Evolutionary conservation across 73 alveolate species (phyloP).

Genomic region (Halteria grandinella): DNA sequence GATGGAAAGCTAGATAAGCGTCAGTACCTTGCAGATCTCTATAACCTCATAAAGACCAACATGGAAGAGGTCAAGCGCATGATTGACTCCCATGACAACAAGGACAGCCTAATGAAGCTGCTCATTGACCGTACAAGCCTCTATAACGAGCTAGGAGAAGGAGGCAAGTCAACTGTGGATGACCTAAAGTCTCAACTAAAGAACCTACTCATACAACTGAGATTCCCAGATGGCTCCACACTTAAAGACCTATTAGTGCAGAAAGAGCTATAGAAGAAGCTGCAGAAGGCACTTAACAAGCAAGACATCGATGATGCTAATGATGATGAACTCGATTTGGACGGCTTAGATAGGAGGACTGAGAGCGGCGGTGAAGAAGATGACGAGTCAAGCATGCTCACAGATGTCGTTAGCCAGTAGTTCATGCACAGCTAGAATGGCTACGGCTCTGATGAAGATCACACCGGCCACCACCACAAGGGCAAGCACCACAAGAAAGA

Average conservation of each 20-base stretch:
- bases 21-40: conserved; percentile 56
- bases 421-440: no score
- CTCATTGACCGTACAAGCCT: conserved; percentile 25
- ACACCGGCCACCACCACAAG: background rate
- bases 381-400: no score
- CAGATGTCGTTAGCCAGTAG: conserved; percentile 17
- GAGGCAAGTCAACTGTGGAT: conserved; percentile 23
- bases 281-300: conserved; percentile 14
- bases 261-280: conserved; percentile 8
- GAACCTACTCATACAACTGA: conserved; percentile 32
- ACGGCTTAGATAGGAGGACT: background rate
- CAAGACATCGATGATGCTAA: conserved; percentile 36
- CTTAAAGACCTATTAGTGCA: conserved; percentile 27
- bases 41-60: conserved; percentile 48
- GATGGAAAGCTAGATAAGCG: conserved; percentile 58
- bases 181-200: conserved; percentile 11
- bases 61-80: conserved; percentile 44
- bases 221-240: conserved; percentile 57
- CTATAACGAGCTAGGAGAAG: conserved; percentile 21
- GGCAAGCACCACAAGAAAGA: conserved; percentile 23
- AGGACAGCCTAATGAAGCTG: conserved; percentile 25
- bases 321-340: conserved; percentile 16
- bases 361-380: conserved; percentile 18
- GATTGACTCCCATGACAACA: conserved; percentile 22
- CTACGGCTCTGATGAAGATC: conserved; percentile 26